These are phyloP conservation scores for Lachnellula cervina DNA, from an alignment of 2,329 filamentous ascomycete species.

Conservation along the genomic window DNA sequence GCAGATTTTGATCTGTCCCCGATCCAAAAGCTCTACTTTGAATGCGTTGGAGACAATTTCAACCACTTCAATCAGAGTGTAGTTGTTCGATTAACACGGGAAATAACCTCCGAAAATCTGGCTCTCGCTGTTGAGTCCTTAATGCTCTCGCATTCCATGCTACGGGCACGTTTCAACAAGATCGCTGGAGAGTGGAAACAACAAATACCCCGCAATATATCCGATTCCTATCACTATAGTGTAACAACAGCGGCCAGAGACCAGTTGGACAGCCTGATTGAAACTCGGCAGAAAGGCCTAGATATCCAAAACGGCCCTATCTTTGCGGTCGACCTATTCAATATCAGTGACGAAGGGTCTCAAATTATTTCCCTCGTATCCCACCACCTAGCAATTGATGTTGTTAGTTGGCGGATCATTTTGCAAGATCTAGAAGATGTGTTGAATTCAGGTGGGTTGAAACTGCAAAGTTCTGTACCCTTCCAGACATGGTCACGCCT, in stretches of 20 bases:
- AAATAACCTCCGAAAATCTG: neutral
- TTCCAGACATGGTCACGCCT: conserved; percentile 35
- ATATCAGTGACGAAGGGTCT: conserved; percentile 3
- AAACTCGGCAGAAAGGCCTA: conserved; percentile 32
- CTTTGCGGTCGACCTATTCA: conserved; percentile 13
- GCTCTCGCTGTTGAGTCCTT: conserved; percentile 28
- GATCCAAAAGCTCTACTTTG: conserved; percentile 24
- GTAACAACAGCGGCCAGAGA: neutral
- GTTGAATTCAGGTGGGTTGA: neutral
- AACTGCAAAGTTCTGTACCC: conserved; percentile 26
- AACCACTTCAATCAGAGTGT: conserved; percentile 12
- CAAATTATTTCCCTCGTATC: conserved; percentile 33
- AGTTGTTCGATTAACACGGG: neutral
- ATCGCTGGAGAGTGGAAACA: conserved; percentile 32
- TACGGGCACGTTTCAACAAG: conserved; percentile 34
- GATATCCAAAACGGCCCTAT: conserved; percentile 15
- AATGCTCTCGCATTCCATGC: conserved; percentile 34
- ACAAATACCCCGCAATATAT: conserved; percentile 24
- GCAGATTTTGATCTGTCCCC: conserved; percentile 17
- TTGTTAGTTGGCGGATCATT: conserved; percentile 35
- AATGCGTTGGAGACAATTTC: neutral
- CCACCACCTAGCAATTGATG: conserved; percentile 28
- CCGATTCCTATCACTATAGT: conserved; percentile 18
- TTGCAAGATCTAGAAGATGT: conserved; percentile 34
- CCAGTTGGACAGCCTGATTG: neutral